Conservation (phyloP, 2,329 filamentous ascomycete genomes). For the Penicillium sp. region DNA sequence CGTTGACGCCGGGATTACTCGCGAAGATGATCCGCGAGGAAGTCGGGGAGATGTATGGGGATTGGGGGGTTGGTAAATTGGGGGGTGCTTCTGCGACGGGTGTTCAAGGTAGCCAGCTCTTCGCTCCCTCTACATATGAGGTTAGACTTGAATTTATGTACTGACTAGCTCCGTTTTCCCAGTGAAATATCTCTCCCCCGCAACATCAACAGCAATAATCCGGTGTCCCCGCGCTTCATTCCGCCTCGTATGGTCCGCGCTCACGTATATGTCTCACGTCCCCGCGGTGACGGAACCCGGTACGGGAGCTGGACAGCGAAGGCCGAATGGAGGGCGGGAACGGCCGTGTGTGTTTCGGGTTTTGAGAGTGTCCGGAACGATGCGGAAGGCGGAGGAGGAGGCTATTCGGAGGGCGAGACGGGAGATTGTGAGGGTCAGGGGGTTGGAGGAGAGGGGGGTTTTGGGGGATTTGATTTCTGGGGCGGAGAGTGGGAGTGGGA, state of each 20-base stretch:
- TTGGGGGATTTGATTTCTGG: slow-evolving; percentile 48
- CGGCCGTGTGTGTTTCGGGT: slow-evolving; percentile 78
- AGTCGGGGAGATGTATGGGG: slow-evolving; percentile 78
- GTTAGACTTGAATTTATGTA: no score
- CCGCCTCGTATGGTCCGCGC: slow-evolving; percentile 84
- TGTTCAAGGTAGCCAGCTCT: slow-evolving; percentile 64
- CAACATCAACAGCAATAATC: slow-evolving; percentile 94
- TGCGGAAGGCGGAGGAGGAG: slow-evolving; percentile 89
- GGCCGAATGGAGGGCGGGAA: slow-evolving; percentile 31
- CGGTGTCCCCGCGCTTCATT: slow-evolving; percentile 82
- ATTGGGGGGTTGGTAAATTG: slow-evolving; percentile 71
- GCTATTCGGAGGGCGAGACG: slow-evolving; percentile 77
- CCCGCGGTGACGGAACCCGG: slow-evolving; percentile 52
- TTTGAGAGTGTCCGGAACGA: slow-evolving; percentile 87
- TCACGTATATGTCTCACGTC: slow-evolving; percentile 78
- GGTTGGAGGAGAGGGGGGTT: slow-evolving; percentile 53
- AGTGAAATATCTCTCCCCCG: slow-evolving; percentile 92
- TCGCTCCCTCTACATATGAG: not conserved
- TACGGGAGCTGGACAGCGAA: slow-evolving; percentile 21
- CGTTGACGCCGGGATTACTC: slow-evolving; percentile 70
- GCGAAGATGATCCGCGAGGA: slow-evolving; percentile 72
- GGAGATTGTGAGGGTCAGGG: slow-evolving; percentile 71
- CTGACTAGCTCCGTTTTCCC: slow-evolving; percentile 2
- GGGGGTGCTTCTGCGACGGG: slow-evolving; percentile 71
- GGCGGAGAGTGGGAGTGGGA: slow-evolving; percentile 21